phyloP scores from a whole-genome alignment of 75 land plant species.

The Cupressus sempervirens region DNA sequence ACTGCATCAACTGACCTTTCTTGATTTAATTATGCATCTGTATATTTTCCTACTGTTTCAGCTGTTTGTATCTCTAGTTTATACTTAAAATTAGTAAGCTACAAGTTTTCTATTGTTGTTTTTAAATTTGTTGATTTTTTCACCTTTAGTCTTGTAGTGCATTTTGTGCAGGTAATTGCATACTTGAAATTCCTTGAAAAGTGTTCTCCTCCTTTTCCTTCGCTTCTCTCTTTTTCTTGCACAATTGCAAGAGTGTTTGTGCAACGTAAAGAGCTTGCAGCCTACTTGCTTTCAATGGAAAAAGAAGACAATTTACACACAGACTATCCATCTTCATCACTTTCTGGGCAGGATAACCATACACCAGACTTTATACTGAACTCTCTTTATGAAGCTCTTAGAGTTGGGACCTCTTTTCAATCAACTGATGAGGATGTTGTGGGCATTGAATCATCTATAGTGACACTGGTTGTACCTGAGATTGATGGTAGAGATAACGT shows the following conservation, averaged over 20 bases:
- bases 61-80: not conserved
- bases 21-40: not conserved
- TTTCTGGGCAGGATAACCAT: not conserved
- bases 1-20: not conserved
- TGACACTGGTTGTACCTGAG: constrained; percentile 27
- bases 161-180: constrained; percentile 14
- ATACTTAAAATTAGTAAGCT: not conserved
- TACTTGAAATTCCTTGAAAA: constrained; percentile 30
- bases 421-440: constrained; percentile 9
- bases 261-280: constrained; percentile 21
- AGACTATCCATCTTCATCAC: not conserved
- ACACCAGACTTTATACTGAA: constrained; percentile 18
- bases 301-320: not conserved
- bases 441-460: constrained; percentile 14
- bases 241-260: constrained; percentile 20
- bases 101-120: not conserved
- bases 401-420: constrained; percentile 20
- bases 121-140: not conserved
- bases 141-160: not conserved
- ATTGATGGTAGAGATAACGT: not conserved
- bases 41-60: not conserved
- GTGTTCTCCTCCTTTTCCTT: constrained; percentile 23
- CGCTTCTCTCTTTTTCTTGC: constrained; percentile 23
- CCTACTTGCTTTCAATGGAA: constrained; percentile 16
- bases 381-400: constrained; percentile 26